phyloP scores from a whole-genome alignment of 306 rosid genomes.

The Trichosanthes truncata region DNA sequence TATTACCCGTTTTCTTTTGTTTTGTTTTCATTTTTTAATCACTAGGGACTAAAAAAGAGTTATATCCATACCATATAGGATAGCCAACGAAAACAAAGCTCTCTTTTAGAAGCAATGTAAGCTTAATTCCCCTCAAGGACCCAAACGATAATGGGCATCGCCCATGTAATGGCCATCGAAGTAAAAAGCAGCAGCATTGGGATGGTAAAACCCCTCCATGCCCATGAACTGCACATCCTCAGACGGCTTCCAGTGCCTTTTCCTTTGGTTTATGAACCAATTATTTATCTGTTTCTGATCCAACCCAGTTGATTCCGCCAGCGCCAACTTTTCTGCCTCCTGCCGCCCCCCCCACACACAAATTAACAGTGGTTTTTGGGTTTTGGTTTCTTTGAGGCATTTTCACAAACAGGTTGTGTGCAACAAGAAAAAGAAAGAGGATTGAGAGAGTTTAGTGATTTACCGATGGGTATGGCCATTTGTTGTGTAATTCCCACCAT shows the following conservation, averaged over 20 bases:
- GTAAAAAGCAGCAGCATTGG: conserved; percentile 45
- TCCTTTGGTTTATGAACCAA: conserved; percentile 98
- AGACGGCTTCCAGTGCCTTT: conserved; percentile 97
- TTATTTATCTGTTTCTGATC: conserved; percentile 33
- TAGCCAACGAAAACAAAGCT: background rate
- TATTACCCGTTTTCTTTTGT: background rate
- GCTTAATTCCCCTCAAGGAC: conserved; percentile 30
- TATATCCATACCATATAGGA: background rate
- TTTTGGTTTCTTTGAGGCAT: background rate
- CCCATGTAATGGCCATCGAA: conserved; percentile 69
- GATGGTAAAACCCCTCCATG: conserved; percentile 88
- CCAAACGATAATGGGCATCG: conserved; percentile 79
- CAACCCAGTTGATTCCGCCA: conserved; percentile 93
- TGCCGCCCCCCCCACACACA: conserved; percentile 5
- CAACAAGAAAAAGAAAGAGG: too few relatives aligned
- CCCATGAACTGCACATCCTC: conserved; percentile 98
- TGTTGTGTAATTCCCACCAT: conserved; percentile 98
- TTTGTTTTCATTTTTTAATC: background rate
- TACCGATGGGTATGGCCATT: conserved; percentile 99
- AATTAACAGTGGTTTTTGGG: background rate
- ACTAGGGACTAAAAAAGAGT: background rate
- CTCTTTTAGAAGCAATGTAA: background rate
- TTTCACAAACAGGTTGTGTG: background rate
- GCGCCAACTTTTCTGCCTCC: conserved; percentile 94
- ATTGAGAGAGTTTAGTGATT: background rate